A percentile compares a stretch with the other conserved stretches of the same genome.
phyloP scores from a whole-genome alignment of 202 grass and related monocot genomes.

The Zoysia matrella region DNA sequence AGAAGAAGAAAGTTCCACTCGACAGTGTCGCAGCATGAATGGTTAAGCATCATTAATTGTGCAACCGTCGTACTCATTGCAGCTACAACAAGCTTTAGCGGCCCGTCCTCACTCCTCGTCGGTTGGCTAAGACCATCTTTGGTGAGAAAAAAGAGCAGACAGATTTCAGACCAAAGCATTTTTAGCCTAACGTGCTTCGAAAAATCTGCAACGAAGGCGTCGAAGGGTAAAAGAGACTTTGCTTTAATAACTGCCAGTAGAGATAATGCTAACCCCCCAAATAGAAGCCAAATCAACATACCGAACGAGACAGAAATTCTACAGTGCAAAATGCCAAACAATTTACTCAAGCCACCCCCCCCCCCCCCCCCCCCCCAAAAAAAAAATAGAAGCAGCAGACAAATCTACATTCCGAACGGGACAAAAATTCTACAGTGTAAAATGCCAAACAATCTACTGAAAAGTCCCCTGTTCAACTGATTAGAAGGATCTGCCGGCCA shows the following conservation, averaged over 20 bases:
- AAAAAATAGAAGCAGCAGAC: too few relatives aligned
- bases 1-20: conserved; percentile 56
- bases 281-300: neutral
- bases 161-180: conserved; percentile 44
- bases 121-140: conserved; percentile 40
- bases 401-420: neutral
- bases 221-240: conserved; percentile 13
- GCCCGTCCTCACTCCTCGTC: conserved; percentile 23
- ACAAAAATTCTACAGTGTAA: neutral
- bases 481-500: neutral
- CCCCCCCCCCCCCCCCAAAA: too few relatives aligned
- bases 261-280: neutral
- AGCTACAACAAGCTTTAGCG: conserved; percentile 42
- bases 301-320: neutral
- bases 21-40: conserved; percentile 49
- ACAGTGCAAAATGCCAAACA: too few relatives aligned
- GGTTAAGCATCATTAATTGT: conserved; percentile 56
- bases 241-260: neutral
- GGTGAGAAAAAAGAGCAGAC: conserved; percentile 24
- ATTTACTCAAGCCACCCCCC: too few relatives aligned
- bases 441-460: neutral
- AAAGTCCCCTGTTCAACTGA: too few relatives aligned
- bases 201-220: conserved; percentile 42
- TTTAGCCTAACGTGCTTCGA: conserved; percentile 46
- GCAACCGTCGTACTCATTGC: conserved; percentile 61